Percentiles rank a stretch among this genome's conserved stretches.
Evolutionary conservation across 176 grass and related monocot species (phyloP).

Genomic region (Ananas comosus): DNA sequence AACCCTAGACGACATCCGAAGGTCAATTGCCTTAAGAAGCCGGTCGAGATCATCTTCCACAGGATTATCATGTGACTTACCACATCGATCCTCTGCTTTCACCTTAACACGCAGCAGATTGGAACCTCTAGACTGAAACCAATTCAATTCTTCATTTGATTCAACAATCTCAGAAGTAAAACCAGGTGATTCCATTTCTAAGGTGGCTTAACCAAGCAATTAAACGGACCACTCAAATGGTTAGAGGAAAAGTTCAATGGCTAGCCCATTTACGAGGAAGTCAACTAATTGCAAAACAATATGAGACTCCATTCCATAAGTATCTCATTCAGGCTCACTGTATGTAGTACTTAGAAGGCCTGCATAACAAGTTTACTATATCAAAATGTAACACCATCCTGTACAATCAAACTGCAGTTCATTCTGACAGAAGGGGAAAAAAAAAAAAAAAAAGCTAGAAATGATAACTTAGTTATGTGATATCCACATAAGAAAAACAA

Average conservation of each 20-base stretch:
- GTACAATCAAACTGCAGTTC: background rate
- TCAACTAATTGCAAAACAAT: slow-evolving; percentile 18
- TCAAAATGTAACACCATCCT: background rate
- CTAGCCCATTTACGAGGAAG: slow-evolving; percentile 22
- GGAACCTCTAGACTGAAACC: slow-evolving; percentile 24
- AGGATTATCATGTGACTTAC: slow-evolving; percentile 23
- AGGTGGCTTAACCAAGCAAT: background rate
- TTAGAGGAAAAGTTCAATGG: slow-evolving; percentile 2
- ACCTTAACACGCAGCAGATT: slow-evolving; percentile 45
- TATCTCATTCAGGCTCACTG: background rate
- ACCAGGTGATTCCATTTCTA: slow-evolving; percentile 44
- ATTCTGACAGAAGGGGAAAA: background rate
- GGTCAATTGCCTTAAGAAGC: slow-evolving; percentile 72
- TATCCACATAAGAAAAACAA: background rate
- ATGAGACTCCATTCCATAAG: background rate
- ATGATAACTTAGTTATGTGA: background rate
- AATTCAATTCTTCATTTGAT: slow-evolving; percentile 54
- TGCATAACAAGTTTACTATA: background rate
- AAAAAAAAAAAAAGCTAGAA: background rate
- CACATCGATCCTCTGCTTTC: slow-evolving; percentile 38
- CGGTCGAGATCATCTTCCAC: slow-evolving; percentile 60
- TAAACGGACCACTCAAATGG: slow-evolving; percentile 24
- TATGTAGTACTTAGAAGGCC: background rate
- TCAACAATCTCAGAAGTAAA: slow-evolving; percentile 88
- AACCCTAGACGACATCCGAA: slow-evolving; percentile 30